phyloP scores from a whole-genome alignment of 2,329 filamentous ascomycete species.

The Ambrosiella cleistominuta region DNA sequence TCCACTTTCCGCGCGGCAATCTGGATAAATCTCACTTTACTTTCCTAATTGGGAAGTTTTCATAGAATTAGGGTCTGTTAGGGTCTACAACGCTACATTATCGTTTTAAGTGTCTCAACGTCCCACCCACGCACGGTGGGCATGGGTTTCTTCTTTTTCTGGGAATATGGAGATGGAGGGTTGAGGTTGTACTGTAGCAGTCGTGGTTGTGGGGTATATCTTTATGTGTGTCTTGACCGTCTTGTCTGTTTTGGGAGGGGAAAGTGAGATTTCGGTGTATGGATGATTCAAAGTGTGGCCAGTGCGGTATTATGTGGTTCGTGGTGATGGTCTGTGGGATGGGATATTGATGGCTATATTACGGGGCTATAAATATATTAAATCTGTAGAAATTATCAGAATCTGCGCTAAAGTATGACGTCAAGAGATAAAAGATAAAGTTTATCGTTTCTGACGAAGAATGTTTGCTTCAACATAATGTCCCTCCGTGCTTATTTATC shows the following conservation, averaged over 20 bases:
- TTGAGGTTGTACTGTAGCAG: neutral
- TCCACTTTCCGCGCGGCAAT: neutral
- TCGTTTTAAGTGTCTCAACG: neutral
- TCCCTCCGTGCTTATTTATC: too few species aligned
- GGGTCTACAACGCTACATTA: neutral
- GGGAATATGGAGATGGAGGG: neutral
- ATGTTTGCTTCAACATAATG: too few species aligned
- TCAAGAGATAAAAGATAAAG: too few species aligned
- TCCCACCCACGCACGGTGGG: neutral
- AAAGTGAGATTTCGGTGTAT: neutral
- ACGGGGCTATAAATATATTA: neutral
- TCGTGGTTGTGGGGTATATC: neutral
- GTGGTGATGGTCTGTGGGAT: neutral
- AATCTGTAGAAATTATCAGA: neutral
- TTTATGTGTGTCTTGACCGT: neutral
- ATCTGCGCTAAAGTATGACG: neutral
- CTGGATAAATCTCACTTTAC: neutral
- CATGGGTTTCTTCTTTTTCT: neutral
- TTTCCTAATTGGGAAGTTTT: neutral
- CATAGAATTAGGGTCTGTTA: neutral
- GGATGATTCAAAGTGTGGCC: neutral
- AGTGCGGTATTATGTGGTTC: neutral
- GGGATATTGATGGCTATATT: neutral
- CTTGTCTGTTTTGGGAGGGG: neutral
- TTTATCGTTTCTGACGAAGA: too few species aligned